Conservation (phyloP, 306 rosid species). For the Myrica gale region DNA sequence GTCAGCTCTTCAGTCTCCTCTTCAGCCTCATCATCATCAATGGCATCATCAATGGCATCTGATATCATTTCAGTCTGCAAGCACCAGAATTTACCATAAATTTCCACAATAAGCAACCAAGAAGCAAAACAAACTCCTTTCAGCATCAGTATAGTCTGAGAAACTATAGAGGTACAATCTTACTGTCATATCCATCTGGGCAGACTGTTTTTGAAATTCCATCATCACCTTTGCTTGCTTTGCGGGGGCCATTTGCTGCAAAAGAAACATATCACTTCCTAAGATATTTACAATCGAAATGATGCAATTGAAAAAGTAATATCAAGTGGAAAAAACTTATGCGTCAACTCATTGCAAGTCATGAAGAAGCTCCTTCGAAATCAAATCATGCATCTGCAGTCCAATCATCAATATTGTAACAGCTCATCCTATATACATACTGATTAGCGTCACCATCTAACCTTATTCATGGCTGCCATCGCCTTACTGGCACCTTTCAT, state of each 20-base stretch:
- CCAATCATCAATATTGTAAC: constrained; percentile 1
- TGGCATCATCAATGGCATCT: constrained; percentile 86
- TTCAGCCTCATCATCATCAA: constrained; percentile 95
- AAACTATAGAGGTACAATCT: constrained; percentile 35
- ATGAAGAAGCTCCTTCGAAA: neutral
- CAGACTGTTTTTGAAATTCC: constrained; percentile 94
- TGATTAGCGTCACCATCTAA: constrained; percentile 14
- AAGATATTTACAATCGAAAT: neutral
- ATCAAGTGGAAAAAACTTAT: neutral
- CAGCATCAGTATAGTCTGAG: constrained; percentile 8
- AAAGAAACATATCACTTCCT: constrained; percentile 31
- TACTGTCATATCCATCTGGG: constrained; percentile 99
- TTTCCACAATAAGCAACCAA: constrained; percentile 22
- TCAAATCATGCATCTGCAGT: neutral
- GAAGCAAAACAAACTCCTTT: constrained; percentile 4
- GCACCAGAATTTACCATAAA: constrained; percentile 22
- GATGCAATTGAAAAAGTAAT: neutral
- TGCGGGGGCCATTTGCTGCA: constrained; percentile 94
- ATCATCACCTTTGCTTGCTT: constrained; percentile 75
- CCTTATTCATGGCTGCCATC: constrained; percentile 92
- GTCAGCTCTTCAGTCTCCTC: constrained; percentile 96
- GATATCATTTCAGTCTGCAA: constrained; percentile 99
- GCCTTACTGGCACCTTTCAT: constrained; percentile 91
- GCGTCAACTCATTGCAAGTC: neutral
- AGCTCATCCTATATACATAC: neutral